phyloP scores from a whole-genome alignment of 805 yeast genomes.

The Ogataea neopini region DNA sequence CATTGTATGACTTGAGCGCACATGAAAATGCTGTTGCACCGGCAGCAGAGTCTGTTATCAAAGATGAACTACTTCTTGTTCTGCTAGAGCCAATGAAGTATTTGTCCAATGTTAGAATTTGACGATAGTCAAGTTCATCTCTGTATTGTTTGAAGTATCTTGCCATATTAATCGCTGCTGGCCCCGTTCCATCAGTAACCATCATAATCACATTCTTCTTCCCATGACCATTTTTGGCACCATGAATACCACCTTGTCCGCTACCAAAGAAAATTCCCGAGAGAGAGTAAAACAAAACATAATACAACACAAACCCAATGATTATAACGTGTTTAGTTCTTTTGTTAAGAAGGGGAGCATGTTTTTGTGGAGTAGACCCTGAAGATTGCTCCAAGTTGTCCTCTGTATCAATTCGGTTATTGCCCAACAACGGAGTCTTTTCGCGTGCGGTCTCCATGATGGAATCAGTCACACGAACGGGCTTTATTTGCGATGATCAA shows the following conservation, averaged over 20 bases:
- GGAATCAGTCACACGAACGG: neutral
- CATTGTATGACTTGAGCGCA: constrained; percentile 80
- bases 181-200: constrained; percentile 97
- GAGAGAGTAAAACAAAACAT: constrained; percentile 9
- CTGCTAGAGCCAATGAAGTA: constrained; percentile 81
- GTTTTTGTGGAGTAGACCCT: neutral
- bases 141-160: constrained; percentile 70
- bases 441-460: neutral
- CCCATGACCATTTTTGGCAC: neutral
- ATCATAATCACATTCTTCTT: constrained; percentile 82
- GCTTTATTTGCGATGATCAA: too few relatives aligned
- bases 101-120: constrained; percentile 61
- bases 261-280: constrained; percentile 3
- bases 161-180: constrained; percentile 78
- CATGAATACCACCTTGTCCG: neutral
- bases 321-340: neutral
- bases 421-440: too few relatives aligned
- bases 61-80: constrained; percentile 73
- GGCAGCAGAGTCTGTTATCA: constrained; percentile 94
- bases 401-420: neutral
- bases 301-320: neutral
- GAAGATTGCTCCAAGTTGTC: neutral
- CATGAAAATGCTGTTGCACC: constrained; percentile 95
- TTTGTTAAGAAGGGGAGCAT: neutral
- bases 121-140: constrained; percentile 53